Evolutionary conservation across 805 yeast genomes (phyloP).

Genomic region (Lachancea lanzarotensis): DNA sequence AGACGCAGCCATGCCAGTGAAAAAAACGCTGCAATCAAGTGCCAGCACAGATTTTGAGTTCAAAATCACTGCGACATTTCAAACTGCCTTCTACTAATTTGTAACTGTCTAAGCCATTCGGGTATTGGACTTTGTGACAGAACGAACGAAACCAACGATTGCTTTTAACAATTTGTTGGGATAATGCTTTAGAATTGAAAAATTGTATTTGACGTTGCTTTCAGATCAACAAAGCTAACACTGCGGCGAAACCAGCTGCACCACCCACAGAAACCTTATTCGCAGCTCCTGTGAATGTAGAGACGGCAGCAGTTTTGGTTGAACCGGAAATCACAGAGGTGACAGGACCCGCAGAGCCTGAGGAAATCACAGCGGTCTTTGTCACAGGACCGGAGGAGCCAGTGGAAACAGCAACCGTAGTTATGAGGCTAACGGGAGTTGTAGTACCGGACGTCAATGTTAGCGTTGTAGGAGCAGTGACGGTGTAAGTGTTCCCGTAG

Average conservation of each 20-base stretch:
- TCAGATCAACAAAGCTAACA: constrained; percentile 44
- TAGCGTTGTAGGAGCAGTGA: no score
- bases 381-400: background rate
- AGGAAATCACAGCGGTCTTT: background rate
- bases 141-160: background rate
- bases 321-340: constrained; percentile 13
- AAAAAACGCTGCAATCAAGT: no score
- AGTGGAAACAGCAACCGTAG: background rate
- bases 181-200: no score
- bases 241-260: constrained; percentile 40
- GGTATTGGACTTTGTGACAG: no score
- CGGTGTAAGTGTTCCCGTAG: no score
- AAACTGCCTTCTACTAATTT: no score
- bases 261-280: constrained; percentile 7
- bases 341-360: background rate
- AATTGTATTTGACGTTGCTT: background rate
- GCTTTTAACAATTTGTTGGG: background rate
- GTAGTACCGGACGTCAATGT: no score
- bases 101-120: no score
- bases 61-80: no score
- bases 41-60: no score
- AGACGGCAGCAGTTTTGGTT: constrained; percentile 4
- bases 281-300: constrained; percentile 40
- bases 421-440: no score
- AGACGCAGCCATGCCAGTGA: no score